Base-by-base conservation (phyloP, 306 rosid species). In the Pyrus betulifolia region DNA sequence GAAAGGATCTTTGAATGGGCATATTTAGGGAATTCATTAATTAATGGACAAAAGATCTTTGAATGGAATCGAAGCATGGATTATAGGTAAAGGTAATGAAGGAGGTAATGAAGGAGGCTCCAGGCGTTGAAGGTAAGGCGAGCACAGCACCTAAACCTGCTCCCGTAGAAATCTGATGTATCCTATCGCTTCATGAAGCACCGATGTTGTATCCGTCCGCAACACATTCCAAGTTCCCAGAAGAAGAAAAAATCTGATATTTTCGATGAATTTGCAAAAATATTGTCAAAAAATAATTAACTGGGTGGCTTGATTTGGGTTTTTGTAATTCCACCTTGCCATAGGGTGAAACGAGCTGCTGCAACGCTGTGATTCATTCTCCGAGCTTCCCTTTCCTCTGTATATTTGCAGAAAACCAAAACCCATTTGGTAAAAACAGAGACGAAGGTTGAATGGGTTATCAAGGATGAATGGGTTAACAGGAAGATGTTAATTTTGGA, bases 201-300 rank as follows among this genome's bases (percentile, higher is more conserved):
- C 96, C 1, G 98, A 92, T 21, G 98, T 95, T 38, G 97, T 95
- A 75, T 95, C 98, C 30, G 96, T 89, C 98, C 92, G 92, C 79
- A 72, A 15, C 0, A 58, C 27, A 21, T 31, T 31, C 33, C 33
- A 31, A 4, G 33, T 4, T 66, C 71, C 71, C 27, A 30, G 21
- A 44, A 45, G 52, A 46, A 44, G 4, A 46, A 46, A 14, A 46
- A 46, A 13, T 4, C 0, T 14, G 3, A 46, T 46, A 13, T 46
- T 46, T 46, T 14, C 0, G 7, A 14, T 14, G 54, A 46, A 46
- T 46, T 46, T 46, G 2, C 54, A 46, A 46, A 46, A 46, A 46
- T 4, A 46, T 46, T 46, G 52, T 13, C 2, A 30, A 66, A 76
- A 67, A 3, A 30, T 11, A 18, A 42, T 25, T 25, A n/a, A 11